These are phyloP conservation scores for Talaromyces liani DNA, from an alignment of 495 filamentous ascomycete genomes.

Conservation along the genomic window DNA sequence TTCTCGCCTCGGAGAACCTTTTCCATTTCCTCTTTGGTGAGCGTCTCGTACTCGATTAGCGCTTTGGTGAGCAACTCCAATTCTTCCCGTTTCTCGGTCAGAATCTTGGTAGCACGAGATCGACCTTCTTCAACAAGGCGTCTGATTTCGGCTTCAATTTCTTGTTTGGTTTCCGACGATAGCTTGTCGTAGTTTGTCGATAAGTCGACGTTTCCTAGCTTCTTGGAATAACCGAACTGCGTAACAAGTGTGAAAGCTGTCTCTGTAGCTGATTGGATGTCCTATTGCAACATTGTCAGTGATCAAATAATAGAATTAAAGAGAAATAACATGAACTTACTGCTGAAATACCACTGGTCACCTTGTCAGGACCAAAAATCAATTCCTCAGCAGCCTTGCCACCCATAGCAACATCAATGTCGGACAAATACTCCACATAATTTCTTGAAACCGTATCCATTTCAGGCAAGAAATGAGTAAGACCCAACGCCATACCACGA, in stretches of 20 bases:
- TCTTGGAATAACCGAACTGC: conserved; percentile 77
- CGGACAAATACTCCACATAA: conserved; percentile 59
- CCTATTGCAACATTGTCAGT: conserved; percentile 40
- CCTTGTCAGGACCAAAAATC: conserved; percentile 78
- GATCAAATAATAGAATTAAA: conserved; percentile 1
- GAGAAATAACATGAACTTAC: conserved; percentile 32
- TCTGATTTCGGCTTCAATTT: conserved; percentile 82
- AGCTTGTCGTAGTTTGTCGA: conserved; percentile 68
- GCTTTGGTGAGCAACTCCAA: conserved; percentile 82
- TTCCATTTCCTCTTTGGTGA: conserved; percentile 81
- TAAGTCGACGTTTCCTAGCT: conserved; percentile 85
- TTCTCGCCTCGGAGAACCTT: conserved; percentile 81
- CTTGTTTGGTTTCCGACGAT: conserved; percentile 72
- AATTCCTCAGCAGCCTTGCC: conserved; percentile 94
- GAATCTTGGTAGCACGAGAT: conserved; percentile 61
- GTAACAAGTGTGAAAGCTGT: conserved; percentile 83
- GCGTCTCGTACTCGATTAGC: conserved; percentile 86
- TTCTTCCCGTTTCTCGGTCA: conserved; percentile 66
- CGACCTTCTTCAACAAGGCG: conserved; percentile 76
- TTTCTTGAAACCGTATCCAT: conserved; percentile 81
- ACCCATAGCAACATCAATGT: conserved; percentile 78
- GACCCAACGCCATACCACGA: conserved; percentile 73
- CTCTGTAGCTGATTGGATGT: conserved; percentile 72
- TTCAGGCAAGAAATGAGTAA: conserved; percentile 78
- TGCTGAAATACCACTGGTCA: conserved; percentile 70